phyloP scores from a whole-genome alignment of 1,284 basidiomycete species.

The Termitomyces sp. region DNA sequence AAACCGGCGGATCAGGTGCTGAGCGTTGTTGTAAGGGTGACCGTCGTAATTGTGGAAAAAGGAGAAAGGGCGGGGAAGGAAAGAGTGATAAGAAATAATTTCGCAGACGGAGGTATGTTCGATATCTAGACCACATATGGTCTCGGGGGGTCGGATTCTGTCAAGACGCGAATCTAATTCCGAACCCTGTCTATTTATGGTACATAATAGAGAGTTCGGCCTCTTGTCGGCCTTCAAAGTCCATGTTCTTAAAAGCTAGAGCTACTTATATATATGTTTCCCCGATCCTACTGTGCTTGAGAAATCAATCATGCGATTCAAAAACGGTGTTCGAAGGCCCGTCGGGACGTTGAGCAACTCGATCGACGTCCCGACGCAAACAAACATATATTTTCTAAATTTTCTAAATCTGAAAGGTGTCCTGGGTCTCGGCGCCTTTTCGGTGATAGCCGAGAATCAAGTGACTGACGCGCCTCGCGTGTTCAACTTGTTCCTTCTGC shows the following conservation, averaged over 20 bases:
- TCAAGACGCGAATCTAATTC: background rate
- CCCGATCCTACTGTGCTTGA: background rate
- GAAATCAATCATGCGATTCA: background rate
- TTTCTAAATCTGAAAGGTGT: background rate
- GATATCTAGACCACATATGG: background rate
- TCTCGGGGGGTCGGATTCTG: background rate
- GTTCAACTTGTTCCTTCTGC: background rate
- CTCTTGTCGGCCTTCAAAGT: too few relatives aligned
- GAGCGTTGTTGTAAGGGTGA: background rate
- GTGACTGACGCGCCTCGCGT: slow-evolving; percentile 13
- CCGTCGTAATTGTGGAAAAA: background rate
- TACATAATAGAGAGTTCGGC: too few relatives aligned
- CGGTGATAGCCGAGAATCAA: slow-evolving; percentile 15
- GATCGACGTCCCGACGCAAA: too few relatives aligned
- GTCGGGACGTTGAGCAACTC: too few relatives aligned
- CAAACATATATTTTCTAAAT: too few relatives aligned
- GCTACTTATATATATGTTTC: too few relatives aligned
- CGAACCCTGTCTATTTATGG: background rate
- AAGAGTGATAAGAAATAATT: background rate
- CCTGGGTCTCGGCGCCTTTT: slow-evolving; percentile 5
- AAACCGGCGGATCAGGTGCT: background rate
- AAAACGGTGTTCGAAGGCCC: background rate
- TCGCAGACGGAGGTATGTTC: background rate
- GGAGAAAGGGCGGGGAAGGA: background rate
- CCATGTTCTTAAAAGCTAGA: too few relatives aligned